These are phyloP conservation scores for Mycena chlorophos DNA, from an alignment of 768 basidiomycete genomes.

Conservation along the genomic window DNA sequence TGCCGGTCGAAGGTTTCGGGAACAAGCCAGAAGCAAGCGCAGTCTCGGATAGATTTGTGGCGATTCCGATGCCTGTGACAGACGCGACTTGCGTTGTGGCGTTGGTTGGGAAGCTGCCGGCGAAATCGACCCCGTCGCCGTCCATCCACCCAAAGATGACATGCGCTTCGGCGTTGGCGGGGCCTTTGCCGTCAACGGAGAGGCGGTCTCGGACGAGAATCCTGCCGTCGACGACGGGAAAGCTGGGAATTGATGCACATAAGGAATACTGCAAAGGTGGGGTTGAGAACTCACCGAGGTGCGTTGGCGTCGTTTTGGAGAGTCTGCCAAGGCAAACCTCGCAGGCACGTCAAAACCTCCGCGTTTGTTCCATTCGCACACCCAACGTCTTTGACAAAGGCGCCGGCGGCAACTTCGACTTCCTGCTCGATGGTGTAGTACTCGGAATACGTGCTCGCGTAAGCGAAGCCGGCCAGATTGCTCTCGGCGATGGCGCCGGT, in stretches of 20 bases:
- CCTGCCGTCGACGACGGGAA: constrained; percentile 49
- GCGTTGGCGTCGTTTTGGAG: constrained; percentile 40
- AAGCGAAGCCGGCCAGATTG: constrained; percentile 50
- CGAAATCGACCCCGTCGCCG: constrained; percentile 51
- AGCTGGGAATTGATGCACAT: constrained; percentile 18
- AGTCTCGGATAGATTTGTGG: constrained; percentile 21
- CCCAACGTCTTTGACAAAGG: constrained; percentile 40
- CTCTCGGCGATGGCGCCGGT: constrained; percentile 44
- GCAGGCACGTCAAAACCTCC: constrained; percentile 40
- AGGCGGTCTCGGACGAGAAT: constrained; percentile 42
- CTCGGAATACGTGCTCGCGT: constrained; percentile 48
- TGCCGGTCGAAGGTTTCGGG: constrained; percentile 36
- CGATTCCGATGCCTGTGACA: constrained; percentile 21
- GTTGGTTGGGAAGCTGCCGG: constrained; percentile 34
- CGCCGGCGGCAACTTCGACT: constrained; percentile 31
- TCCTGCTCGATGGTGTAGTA: constrained; percentile 49
- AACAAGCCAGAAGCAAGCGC: constrained; percentile 38
- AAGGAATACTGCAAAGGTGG: neutral
- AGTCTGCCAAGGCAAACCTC: constrained; percentile 32
- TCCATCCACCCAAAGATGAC: constrained; percentile 53
- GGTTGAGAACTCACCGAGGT: constrained; percentile 16
- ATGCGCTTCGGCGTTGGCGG: constrained; percentile 41
- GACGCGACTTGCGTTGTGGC: constrained; percentile 17
- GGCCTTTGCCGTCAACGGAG: constrained; percentile 39
- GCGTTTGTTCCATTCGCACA: constrained; percentile 33